Evolutionary conservation across 2,329 filamentous ascomycete genomes (phyloP).

Genomic region (Rachicladosporium sp.): DNA sequence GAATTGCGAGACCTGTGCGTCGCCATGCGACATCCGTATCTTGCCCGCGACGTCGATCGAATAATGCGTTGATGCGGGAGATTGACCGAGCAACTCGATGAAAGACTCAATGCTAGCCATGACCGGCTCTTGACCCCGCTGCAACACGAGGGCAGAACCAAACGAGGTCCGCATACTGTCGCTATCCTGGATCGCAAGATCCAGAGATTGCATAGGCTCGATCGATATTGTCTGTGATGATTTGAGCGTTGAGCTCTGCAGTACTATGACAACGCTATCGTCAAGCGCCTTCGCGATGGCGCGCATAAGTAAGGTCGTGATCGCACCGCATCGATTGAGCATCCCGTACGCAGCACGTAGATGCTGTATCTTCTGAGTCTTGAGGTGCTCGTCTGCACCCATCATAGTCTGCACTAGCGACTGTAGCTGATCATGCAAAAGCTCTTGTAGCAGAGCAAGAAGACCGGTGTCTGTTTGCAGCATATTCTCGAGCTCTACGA

Average conservation of each 20-base stretch:
- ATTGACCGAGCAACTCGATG: slow-evolving; percentile 21
- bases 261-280: slow-evolving; percentile 52
- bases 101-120: slow-evolving; percentile 18
- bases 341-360: slow-evolving; percentile 62
- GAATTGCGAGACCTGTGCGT: slow-evolving; percentile 55
- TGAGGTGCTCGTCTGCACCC: slow-evolving; percentile 65
- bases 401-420: slow-evolving; percentile 75
- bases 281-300: slow-evolving; percentile 56
- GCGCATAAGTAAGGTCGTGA: slow-evolving; percentile 55
- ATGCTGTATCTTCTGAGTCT: slow-evolving; percentile 59
- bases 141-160: slow-evolving; percentile 14
- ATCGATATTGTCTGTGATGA: slow-evolving; percentile 8
- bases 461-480: slow-evolving; percentile 50
- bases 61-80: slow-evolving; percentile 25
- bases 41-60: slow-evolving; percentile 54
- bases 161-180: slow-evolving; percentile 9
- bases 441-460: slow-evolving; percentile 52
- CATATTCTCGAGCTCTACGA: slow-evolving; percentile 43
- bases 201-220: slow-evolving; percentile 12
- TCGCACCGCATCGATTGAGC: slow-evolving; percentile 49
- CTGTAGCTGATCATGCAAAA: slow-evolving; percentile 68
- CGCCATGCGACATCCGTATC: slow-evolving; percentile 45
- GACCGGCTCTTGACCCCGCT: slow-evolving; percentile 17
- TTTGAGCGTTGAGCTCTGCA: slow-evolving; percentile 20
- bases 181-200: slow-evolving; percentile 6